These are phyloP conservation scores for Stachybotrys elegans DNA, from an alignment of 2,329 filamentous ascomycete species.

Conservation along the genomic window DNA sequence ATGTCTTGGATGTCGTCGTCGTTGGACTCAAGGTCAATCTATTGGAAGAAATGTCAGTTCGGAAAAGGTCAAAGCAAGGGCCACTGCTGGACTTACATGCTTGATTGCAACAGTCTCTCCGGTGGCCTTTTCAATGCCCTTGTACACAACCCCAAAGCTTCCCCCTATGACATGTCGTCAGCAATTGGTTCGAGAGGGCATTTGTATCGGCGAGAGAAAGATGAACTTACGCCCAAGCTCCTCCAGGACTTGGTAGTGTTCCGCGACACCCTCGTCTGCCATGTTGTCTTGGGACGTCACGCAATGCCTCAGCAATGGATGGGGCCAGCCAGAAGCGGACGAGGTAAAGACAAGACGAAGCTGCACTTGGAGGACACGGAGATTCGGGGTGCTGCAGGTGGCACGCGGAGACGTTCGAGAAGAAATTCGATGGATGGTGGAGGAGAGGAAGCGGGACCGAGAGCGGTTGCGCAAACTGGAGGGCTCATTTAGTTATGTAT, in stretches of 20 bases:
- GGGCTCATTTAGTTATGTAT: background rate
- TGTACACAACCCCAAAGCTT: constrained; percentile 95
- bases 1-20: constrained; percentile 98
- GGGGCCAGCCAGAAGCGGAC: too few relatives aligned
- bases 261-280: constrained; percentile 65
- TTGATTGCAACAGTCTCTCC: constrained; percentile 96
- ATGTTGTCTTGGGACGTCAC: constrained; percentile 30
- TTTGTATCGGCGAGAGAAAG: background rate
- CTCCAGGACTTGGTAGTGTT: constrained; percentile 90
- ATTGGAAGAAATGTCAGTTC: too few relatives aligned
- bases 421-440: constrained; percentile 1
- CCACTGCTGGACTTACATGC: constrained; percentile 63
- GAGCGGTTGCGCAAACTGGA: background rate
- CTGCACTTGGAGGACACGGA: constrained; percentile 2
- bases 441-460: background rate
- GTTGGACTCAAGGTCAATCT: constrained; percentile 98
- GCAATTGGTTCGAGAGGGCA: background rate
- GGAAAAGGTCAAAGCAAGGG: too few relatives aligned
- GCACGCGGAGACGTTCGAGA: background rate
- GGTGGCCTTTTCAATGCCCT: constrained; percentile 85
- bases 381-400: background rate
- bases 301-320: too few relatives aligned
- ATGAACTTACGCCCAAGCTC: constrained; percentile 80
- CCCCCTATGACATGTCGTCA: constrained; percentile 58
- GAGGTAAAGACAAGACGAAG: background rate